Percentiles rank a stretch among this genome's conserved stretches.
Evolutionary conservation across 2,329 filamentous ascomycete species (phyloP).

Genomic region (Trichoderma polysporum): DNA sequence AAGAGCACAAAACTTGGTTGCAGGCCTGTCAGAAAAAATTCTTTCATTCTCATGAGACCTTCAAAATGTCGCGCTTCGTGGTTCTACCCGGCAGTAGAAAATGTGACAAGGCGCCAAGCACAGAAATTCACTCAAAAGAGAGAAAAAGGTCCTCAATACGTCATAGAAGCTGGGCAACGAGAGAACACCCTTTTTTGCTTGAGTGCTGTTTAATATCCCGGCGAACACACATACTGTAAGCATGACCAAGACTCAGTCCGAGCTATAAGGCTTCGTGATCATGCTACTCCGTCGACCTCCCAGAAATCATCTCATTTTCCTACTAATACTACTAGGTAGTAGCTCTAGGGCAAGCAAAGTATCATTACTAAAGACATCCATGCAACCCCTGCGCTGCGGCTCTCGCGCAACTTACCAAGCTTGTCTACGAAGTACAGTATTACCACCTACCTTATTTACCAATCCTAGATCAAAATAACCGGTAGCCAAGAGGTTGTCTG

Average conservation of each 20-base stretch:
- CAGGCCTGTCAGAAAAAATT: neutral
- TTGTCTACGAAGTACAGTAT: no score
- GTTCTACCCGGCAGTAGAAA: neutral
- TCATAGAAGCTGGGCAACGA: slow-evolving; percentile 9
- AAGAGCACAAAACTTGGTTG: neutral
- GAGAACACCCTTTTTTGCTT: neutral
- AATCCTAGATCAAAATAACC: neutral
- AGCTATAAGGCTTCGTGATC: neutral
- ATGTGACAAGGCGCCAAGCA: neutral
- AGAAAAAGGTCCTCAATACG: neutral
- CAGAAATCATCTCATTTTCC: neutral
- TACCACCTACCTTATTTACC: neutral
- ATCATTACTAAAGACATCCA: neutral
- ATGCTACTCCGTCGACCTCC: neutral
- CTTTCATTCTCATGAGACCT: slow-evolving; percentile 5
- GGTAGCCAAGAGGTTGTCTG: no score
- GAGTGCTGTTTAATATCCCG: neutral
- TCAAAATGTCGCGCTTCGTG: neutral
- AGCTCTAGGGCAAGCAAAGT: neutral
- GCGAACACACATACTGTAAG: neutral
- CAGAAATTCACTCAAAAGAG: slow-evolving; percentile 8
- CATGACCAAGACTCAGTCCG: slow-evolving; percentile 5
- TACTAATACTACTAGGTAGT: neutral
- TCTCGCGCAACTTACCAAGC: no score
- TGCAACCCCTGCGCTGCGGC: no score